Percentiles rank a stretch among this genome's conserved stretches.
phyloP scores from a whole-genome alignment of 2,329 filamentous ascomycete species.

The Plectosphaerella cucumerina region DNA sequence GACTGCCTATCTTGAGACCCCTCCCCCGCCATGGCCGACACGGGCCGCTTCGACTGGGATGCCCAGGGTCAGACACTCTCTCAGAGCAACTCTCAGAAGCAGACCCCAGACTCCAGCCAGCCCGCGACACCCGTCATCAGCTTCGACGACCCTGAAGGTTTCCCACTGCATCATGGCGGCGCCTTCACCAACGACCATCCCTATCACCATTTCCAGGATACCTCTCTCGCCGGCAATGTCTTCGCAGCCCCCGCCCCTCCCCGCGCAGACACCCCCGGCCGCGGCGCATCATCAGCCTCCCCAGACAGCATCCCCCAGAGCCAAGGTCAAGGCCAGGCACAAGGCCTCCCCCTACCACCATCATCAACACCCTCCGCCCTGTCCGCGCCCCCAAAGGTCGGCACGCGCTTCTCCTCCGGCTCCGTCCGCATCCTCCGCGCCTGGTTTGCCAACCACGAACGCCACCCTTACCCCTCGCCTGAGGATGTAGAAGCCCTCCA shows the following conservation, averaged over 20 bases:
- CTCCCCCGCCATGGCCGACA: background rate
- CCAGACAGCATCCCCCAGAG: too few relatives aligned
- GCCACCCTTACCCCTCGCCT: conserved; percentile 64
- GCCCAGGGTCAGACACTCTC: background rate
- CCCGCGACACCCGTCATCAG: background rate
- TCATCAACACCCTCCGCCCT: background rate
- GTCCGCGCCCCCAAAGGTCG: background rate
- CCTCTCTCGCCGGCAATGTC: too few relatives aligned
- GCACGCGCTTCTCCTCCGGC: conserved; percentile 8
- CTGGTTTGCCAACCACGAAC: conserved; percentile 58
- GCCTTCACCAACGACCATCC: too few relatives aligned
- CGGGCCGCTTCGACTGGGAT: too few relatives aligned
- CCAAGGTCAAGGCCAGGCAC: too few relatives aligned
- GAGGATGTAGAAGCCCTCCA: conserved; percentile 58
- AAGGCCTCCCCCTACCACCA: too few relatives aligned
- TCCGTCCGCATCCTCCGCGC: conserved; percentile 49
- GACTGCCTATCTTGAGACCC: background rate
- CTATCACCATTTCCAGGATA: too few relatives aligned
- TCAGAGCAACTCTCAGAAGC: background rate
- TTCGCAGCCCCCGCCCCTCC: too few relatives aligned
- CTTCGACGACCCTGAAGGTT: background rate
- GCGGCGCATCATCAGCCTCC: too few relatives aligned
- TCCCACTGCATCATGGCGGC: background rate
- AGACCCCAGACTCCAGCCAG: background rate
- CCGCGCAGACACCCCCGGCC: too few relatives aligned